These are phyloP conservation scores for Apiospora kogelbergensis DNA, from an alignment of 2,329 filamentous ascomycete species.

Conservation along the genomic window DNA sequence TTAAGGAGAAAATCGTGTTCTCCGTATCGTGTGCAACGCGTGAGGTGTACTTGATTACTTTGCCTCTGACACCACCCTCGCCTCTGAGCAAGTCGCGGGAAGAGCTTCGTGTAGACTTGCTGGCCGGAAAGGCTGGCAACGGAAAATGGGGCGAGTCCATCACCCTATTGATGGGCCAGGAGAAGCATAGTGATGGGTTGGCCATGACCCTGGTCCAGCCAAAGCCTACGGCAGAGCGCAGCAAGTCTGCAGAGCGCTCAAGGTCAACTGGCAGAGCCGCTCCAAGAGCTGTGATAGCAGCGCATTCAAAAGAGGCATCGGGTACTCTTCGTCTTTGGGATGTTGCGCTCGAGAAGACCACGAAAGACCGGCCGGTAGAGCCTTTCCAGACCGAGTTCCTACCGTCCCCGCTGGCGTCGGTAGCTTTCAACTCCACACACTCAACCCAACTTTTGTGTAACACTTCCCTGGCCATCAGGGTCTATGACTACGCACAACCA, in stretches of 20 bases:
- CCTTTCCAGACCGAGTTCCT: conserved; percentile 64
- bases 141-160: conserved; percentile 65
- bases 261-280: conserved; percentile 25
- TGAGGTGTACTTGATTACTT: conserved; percentile 56
- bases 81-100: conserved; percentile 56
- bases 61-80: conserved; percentile 63
- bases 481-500: conserved; percentile 60
- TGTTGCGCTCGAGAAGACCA: conserved; percentile 46
- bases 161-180: conserved; percentile 52
- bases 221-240: conserved; percentile 32
- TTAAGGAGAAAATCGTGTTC: conserved; percentile 61
- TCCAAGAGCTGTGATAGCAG: conserved; percentile 55
- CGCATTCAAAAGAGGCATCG: conserved; percentile 59
- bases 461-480: conserved; percentile 55
- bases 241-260: conserved; percentile 39
- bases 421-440: conserved; percentile 62
- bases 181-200: conserved; percentile 52
- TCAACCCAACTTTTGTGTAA: conserved; percentile 59
- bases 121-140: conserved; percentile 56
- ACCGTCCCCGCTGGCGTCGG: conserved; percentile 50
- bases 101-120: conserved; percentile 50
- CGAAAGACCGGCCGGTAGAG: conserved; percentile 36
- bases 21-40: conserved; percentile 58
- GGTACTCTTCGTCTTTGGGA: conserved; percentile 61
- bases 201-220: conserved; percentile 53